Conservation (phyloP, 2,329 filamentous ascomycete genomes). For the Botryotinia narcissicola region DNA sequence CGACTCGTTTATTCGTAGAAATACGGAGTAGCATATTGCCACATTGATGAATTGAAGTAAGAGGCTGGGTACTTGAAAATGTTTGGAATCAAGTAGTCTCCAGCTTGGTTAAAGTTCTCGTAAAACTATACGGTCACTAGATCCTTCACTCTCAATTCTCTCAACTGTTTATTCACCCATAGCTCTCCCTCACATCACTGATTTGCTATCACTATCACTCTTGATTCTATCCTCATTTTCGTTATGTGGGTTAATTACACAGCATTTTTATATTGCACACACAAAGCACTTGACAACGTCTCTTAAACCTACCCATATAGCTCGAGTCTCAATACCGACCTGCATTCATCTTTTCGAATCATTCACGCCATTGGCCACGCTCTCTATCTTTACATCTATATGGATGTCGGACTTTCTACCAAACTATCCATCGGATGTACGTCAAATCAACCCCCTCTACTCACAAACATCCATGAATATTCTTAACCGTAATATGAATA, state of each 20-base stretch:
- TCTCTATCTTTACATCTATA: background rate
- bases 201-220: background rate
- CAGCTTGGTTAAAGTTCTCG: no score
- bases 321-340: background rate
- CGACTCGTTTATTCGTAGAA: background rate
- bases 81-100: no score
- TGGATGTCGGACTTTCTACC: no score
- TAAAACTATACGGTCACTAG: no score
- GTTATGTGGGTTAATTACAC: background rate
- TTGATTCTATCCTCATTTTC: background rate
- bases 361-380: background rate
- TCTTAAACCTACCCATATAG: background rate
- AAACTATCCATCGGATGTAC: background rate
- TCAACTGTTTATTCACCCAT: background rate
- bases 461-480: background rate
- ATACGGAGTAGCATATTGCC: background rate
- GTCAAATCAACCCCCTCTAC: background rate
- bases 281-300: no score
- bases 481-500: background rate
- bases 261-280: background rate
- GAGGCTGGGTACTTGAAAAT: rapidly evolving
- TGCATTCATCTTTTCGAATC: background rate
- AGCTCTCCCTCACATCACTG: background rate
- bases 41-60: background rate
- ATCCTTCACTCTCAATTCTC: background rate